Conservation (phyloP, 768 basidiomycete species). For the Collybiopsis luxurians region DNA sequence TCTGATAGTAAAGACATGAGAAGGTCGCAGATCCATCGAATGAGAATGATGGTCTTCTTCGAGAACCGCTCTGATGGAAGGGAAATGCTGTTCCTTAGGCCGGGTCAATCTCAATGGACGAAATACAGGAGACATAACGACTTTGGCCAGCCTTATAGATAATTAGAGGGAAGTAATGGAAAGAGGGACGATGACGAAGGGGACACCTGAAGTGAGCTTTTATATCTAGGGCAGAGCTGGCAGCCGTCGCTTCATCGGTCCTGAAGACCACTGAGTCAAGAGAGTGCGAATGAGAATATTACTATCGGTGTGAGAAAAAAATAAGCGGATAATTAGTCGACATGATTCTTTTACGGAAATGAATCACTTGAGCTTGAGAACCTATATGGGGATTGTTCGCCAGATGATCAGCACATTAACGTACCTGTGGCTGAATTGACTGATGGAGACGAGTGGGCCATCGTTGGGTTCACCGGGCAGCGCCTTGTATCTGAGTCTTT, state of each 20-base stretch:
- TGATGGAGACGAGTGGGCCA: no score
- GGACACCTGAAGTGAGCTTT: background rate
- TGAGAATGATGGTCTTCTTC: background rate
- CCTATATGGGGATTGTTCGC: no score
- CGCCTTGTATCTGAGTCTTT: background rate
- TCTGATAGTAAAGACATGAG: slow-evolving; percentile 1
- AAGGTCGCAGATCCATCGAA: background rate
- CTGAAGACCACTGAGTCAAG: no score
- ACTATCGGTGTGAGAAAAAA: no score
- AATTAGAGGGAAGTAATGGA: background rate
- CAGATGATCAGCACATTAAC: no score
- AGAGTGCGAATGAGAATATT: no score
- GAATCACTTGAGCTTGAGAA: background rate
- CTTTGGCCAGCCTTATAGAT: background rate
- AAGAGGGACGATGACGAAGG: background rate
- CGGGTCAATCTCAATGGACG: background rate
- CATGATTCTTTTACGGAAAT: background rate
- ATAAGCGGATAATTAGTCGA: no score
- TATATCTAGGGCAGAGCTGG: background rate
- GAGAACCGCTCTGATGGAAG: background rate
- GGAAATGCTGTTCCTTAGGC: background rate
- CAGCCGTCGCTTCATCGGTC: no score
- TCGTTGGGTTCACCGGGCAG: no score
- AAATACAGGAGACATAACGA: background rate
- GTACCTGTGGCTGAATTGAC: no score